Evolutionary conservation across 2,329 filamentous ascomycete genomes (phyloP).

Genomic region (Colletotrichum theobromicola): DNA sequence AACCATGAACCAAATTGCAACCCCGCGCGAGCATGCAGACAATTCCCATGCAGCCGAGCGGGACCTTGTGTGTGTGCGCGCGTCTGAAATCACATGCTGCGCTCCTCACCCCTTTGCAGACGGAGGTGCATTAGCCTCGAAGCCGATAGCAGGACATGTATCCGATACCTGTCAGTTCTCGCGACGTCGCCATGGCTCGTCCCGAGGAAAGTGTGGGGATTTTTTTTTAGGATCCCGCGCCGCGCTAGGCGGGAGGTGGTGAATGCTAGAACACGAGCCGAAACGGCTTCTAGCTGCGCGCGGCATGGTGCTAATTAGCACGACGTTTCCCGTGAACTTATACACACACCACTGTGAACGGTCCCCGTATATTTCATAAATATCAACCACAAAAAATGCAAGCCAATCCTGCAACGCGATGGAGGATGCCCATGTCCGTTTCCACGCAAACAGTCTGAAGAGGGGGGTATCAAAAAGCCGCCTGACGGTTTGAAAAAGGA

Average conservation of each 20-base stretch:
- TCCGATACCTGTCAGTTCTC: background rate
- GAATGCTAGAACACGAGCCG: background rate
- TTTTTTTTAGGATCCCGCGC: background rate
- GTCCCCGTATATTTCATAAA: background rate
- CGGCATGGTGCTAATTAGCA: background rate
- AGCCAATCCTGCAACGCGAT: background rate
- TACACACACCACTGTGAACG: background rate
- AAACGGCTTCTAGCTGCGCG: background rate
- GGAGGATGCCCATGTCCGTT: too few species aligned
- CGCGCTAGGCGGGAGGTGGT: background rate
- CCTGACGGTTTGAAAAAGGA: background rate
- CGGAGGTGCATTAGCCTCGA: constrained; percentile 1
- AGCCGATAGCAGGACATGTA: constrained; percentile 10
- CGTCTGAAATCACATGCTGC: constrained; percentile 10
- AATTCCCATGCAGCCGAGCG: background rate
- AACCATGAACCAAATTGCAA: background rate
- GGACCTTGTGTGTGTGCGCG: background rate
- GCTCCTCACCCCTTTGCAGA: background rate
- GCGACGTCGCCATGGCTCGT: background rate
- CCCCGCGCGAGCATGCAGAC: background rate
- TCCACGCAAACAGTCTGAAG: background rate
- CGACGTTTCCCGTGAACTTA: background rate
- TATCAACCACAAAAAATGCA: background rate
- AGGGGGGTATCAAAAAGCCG: constrained; percentile 4
- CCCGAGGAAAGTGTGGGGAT: background rate